Percentiles rank a stretch among this genome's conserved stretches.
phyloP scores from a whole-genome alignment of 2,329 filamentous ascomycete species.

The Arthrobotrys conoides region DNA sequence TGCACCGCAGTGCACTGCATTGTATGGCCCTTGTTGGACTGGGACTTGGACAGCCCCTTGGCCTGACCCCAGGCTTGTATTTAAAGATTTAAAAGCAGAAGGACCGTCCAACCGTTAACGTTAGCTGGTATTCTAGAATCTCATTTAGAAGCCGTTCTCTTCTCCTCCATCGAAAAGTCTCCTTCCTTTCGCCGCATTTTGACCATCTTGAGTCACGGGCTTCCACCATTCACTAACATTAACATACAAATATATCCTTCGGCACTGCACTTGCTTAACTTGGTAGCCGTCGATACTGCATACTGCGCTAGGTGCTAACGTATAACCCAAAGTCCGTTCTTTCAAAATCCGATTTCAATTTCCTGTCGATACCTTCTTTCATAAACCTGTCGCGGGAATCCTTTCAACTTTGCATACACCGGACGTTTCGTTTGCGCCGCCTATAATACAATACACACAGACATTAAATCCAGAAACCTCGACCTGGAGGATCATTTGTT shows the following conservation, averaged over 20 bases:
- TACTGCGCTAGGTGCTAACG: constrained; percentile 27
- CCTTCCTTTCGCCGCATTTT: constrained; percentile 60
- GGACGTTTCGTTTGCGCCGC: constrained; percentile 27
- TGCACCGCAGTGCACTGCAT: not conserved
- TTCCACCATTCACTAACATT: constrained; percentile 42
- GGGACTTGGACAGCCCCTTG: constrained; percentile 18
- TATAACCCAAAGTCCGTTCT: constrained; percentile 29
- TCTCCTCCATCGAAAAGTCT: constrained; percentile 33
- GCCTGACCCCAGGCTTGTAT: not conserved
- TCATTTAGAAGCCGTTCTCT: constrained; percentile 59
- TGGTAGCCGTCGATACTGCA: constrained; percentile 32
- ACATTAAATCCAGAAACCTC: not conserved
- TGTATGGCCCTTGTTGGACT: constrained; percentile 17
- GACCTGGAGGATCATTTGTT: constrained; percentile 27
- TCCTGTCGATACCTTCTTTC: constrained; percentile 29
- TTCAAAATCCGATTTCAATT: constrained; percentile 34
- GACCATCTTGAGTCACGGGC: constrained; percentile 47
- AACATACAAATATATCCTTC: not conserved
- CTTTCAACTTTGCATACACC: constrained; percentile 22
- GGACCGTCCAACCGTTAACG: constrained; percentile 54
- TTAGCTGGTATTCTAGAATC: constrained; percentile 52
- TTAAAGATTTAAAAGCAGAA: constrained; percentile 61
- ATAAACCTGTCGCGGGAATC: constrained; percentile 10
- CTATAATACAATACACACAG: constrained; percentile 22
- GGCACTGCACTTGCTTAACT: constrained; percentile 41